A percentile compares a stretch with the other conserved stretches of the same genome.
Evolutionary conservation across 2,329 filamentous ascomycete genomes (phyloP).

Genomic region (Exophiala aquamarina): DNA sequence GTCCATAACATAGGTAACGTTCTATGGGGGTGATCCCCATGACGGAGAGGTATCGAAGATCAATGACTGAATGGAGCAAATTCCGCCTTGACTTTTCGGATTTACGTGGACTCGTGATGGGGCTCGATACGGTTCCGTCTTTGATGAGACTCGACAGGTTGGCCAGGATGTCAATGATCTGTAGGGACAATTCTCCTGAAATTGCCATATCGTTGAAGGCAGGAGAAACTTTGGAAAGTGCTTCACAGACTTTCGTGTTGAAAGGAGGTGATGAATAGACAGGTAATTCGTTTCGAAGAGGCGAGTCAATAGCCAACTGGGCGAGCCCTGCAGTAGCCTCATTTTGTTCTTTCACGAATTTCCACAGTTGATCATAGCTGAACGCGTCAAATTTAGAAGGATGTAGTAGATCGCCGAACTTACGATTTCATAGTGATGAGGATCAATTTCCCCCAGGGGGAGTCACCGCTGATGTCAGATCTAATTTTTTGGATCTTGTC

Average conservation of each 20-base stretch:
- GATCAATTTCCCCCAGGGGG: slow-evolving; percentile 17
- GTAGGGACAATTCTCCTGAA: slow-evolving; percentile 18
- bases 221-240: slow-evolving; percentile 18
- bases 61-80: slow-evolving; percentile 15
- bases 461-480: slow-evolving; percentile 13
- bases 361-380: slow-evolving; percentile 20
- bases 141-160: slow-evolving; percentile 10
- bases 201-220: slow-evolving; percentile 21
- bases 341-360: slow-evolving; percentile 19
- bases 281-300: slow-evolving; percentile 18
- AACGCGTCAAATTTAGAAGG: slow-evolving; percentile 2
- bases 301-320: slow-evolving; percentile 16
- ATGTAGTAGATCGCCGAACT: neutral
- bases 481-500: slow-evolving; percentile 15
- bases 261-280: slow-evolving; percentile 19
- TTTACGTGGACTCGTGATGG: slow-evolving; percentile 6
- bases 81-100: slow-evolving; percentile 4
- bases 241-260: slow-evolving; percentile 14
- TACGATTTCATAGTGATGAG: slow-evolving; percentile 14
- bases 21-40: slow-evolving; percentile 18
- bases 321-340: slow-evolving; percentile 16
- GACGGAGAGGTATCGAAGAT: slow-evolving; percentile 15
- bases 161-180: slow-evolving; percentile 19
- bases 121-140: slow-evolving; percentile 10
- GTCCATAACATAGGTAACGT: slow-evolving; percentile 17